Conservation (phyloP, 257 asterid species). For the Parsonsia alboflavescens region DNA sequence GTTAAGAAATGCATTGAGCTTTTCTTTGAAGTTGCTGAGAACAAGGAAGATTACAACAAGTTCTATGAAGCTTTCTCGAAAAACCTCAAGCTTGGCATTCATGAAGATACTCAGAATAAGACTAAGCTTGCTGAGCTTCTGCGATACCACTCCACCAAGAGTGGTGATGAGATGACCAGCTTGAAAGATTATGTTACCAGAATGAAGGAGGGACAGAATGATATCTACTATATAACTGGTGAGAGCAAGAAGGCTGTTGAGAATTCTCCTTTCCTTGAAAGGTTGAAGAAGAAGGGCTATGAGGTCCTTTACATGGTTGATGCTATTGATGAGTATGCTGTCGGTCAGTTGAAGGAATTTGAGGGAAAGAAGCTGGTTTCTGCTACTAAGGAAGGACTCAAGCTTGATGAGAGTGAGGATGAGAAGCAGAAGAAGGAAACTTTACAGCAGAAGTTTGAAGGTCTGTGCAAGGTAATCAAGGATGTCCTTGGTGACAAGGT, state of each 20-base stretch:
- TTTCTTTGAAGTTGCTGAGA: constrained; percentile 59
- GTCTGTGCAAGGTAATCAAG: constrained; percentile 58
- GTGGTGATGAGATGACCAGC: constrained; percentile 58
- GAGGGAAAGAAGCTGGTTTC: constrained; percentile 57
- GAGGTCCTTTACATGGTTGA: constrained; percentile 58
- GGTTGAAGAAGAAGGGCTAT: constrained; percentile 49
- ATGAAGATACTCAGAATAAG: constrained; percentile 47
- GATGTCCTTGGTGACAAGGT: constrained; percentile 56
- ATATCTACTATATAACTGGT: constrained; percentile 54
- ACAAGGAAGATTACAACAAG: constrained; percentile 55
- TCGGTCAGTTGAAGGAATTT: constrained; percentile 54
- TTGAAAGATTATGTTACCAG: constrained; percentile 59
- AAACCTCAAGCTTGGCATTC: constrained; percentile 55
- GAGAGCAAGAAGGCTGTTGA: constrained; percentile 62
- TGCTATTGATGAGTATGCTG: constrained; percentile 54
- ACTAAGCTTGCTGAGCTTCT: constrained; percentile 44
- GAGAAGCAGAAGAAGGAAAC: constrained; percentile 44
- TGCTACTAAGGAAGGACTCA: constrained; percentile 60
- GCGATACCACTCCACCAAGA: constrained; percentile 51
- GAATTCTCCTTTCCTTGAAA: constrained; percentile 62
- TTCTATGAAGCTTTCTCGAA: constrained; percentile 54
- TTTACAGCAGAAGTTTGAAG: constrained; percentile 39
- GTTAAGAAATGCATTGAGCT: constrained; percentile 61
- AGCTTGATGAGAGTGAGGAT: constrained; percentile 57
- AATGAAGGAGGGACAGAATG: constrained; percentile 58